phyloP scores from a whole-genome alignment of 2,329 filamentous ascomycete genomes.

The Exophiala phaeomuriformis region DNA sequence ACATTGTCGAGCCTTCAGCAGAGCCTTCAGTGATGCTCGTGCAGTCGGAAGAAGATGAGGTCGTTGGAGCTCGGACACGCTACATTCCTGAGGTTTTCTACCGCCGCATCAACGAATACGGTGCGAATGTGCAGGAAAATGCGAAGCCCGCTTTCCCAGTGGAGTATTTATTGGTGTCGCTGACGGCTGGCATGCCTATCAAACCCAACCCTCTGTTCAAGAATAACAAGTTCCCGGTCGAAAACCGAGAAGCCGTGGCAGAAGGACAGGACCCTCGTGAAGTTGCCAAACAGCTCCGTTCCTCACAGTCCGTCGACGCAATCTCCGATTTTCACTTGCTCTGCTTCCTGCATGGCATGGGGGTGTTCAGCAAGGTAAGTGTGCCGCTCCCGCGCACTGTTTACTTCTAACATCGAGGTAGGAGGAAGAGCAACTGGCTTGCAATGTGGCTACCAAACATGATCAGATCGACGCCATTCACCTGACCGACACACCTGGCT shows the following conservation, averaged over 20 bases:
- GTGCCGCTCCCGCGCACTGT: constrained; percentile 18
- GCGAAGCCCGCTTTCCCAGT: constrained; percentile 94
- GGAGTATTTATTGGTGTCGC: constrained; percentile 89
- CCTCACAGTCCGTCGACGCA: constrained; percentile 57
- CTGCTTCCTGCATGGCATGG: constrained; percentile 74
- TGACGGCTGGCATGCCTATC: constrained; percentile 93
- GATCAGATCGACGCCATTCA: constrained; percentile 75
- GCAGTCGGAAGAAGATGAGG: constrained; percentile 79
- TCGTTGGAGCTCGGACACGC: constrained; percentile 58
- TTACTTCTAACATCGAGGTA: constrained; percentile 36
- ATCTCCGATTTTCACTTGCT: constrained; percentile 92
- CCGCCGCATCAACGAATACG: constrained; percentile 90
- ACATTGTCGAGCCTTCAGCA: constrained; percentile 90
- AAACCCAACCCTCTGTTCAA: constrained; percentile 69
- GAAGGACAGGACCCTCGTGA: constrained; percentile 71
- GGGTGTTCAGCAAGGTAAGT: constrained; percentile 75
- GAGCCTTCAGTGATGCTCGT: constrained; percentile 93
- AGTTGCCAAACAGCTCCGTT: constrained; percentile 61
- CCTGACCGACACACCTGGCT: constrained; percentile 78
- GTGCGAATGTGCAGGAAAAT: constrained; percentile 91
- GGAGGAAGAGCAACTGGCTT: constrained; percentile 84
- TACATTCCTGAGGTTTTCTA: constrained; percentile 99
- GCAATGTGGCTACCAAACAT: constrained; percentile 72
- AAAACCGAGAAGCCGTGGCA: constrained; percentile 82
- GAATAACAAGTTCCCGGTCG: constrained; percentile 68